Conservation (phyloP, 352 stramenopile species). For the Phytophthora multivora region DNA sequence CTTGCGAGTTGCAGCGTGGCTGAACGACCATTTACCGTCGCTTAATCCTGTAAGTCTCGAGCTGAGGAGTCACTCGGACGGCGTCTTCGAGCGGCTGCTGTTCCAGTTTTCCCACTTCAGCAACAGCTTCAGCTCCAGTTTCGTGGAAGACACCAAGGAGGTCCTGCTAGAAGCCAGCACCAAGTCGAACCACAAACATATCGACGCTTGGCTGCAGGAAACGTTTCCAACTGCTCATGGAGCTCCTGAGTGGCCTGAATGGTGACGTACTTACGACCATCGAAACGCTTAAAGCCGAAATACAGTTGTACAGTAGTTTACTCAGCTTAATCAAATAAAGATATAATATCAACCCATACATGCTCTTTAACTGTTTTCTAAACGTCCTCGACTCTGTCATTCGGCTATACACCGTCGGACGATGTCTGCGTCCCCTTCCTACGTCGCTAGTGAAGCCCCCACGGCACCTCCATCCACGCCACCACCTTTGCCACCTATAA, state of each 20-base stretch:
- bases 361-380: conserved; percentile 1
- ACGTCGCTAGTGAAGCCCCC: not conserved
- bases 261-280: conserved; percentile 9
- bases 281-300: not conserved
- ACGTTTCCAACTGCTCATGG: not conserved
- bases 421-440: conserved; percentile 18
- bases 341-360: not conserved
- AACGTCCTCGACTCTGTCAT: conserved; percentile 12
- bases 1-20: conserved; percentile 8
- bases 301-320: not conserved
- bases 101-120: conserved; percentile 21
- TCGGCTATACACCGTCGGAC: not conserved
- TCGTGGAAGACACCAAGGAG: conserved; percentile 1
- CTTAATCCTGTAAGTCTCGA: conserved; percentile 1
- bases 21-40: not conserved
- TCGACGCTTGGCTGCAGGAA: conserved; percentile 7
- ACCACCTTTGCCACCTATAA: conserved; percentile 6
- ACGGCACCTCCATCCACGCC: conserved; percentile 4
- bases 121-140: not conserved
- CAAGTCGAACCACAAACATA: conserved; percentile 22
- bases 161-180: conserved; percentile 10
- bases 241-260: not conserved
- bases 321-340: not conserved
- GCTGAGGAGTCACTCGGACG: not conserved
- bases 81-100: conserved; percentile 14